These are phyloP conservation scores for Platanthera zijinensis DNA, from an alignment of 106 monocot species.

Conservation along the genomic window DNA sequence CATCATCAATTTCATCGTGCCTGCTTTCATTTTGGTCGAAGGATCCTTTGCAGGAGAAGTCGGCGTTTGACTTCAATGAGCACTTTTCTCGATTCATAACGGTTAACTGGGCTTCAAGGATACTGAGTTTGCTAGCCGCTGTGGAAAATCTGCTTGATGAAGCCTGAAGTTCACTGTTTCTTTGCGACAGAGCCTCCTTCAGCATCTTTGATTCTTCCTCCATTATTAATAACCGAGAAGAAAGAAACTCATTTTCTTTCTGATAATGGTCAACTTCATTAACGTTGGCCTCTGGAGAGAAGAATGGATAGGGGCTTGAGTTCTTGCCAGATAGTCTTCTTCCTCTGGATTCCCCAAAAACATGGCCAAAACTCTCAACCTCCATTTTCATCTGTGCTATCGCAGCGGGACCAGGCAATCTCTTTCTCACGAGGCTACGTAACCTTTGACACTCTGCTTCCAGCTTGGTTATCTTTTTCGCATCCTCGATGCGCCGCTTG, in stretches of 20 bases:
- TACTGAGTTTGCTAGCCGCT: conserved; percentile 56
- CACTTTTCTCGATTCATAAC: conserved; percentile 35
- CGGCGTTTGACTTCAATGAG: conserved; percentile 31
- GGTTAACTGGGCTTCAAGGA: conserved; percentile 48
- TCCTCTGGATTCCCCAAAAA: conserved; percentile 34
- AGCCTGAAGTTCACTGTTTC: conserved; percentile 75
- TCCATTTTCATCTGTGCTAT: conserved; percentile 73
- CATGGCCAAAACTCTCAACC: conserved; percentile 28
- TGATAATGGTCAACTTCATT: conserved; percentile 57
- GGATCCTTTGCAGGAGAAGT: conserved; percentile 33
- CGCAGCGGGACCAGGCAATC: conserved; percentile 75
- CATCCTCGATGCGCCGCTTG: conserved; percentile 58
- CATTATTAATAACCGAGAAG: conserved; percentile 52
- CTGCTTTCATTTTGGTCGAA: conserved; percentile 53
- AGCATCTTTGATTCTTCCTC: conserved; percentile 97
- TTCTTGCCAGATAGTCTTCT: conserved; percentile 26
- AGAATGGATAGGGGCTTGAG: conserved; percentile 18
- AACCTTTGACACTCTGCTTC: conserved; percentile 65
- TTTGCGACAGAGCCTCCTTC: conserved; percentile 82
- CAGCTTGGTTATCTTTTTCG: conserved; percentile 65
- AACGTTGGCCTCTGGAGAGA: conserved; percentile 32
- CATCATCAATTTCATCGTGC: conserved; percentile 78
- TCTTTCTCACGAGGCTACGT: conserved; percentile 58
- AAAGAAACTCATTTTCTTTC: conserved; percentile 90
- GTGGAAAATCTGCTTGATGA: conserved; percentile 74